These are phyloP conservation scores for Candida taoyuanica DNA, from an alignment of 805 yeast genomes.

Conservation along the genomic window DNA sequence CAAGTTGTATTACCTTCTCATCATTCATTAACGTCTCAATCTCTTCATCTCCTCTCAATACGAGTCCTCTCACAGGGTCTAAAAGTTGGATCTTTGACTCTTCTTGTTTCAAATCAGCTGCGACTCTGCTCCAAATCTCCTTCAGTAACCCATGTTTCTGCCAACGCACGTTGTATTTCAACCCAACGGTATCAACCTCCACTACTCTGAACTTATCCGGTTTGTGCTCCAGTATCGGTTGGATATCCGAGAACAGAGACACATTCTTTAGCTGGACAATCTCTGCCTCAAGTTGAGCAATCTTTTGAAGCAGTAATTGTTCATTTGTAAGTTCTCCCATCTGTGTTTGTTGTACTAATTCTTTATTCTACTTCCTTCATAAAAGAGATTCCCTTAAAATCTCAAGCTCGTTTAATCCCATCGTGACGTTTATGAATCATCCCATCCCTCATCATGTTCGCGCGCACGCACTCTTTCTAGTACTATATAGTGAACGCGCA, in stretches of 20 bases:
- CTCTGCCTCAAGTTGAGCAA: constrained; percentile 20
- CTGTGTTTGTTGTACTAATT: neutral
- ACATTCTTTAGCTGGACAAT: constrained; percentile 20
- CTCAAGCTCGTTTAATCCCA: too few species aligned
- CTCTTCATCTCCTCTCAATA: constrained; percentile 16
- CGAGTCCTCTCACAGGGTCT: constrained; percentile 18
- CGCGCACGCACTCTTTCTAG: too few species aligned
- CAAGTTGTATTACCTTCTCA: constrained; percentile 16
- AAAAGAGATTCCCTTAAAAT: too few species aligned
- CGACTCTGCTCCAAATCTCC: constrained; percentile 19
- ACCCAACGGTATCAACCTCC: constrained; percentile 18
- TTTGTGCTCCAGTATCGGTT: constrained; percentile 21
- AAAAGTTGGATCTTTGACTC: constrained; percentile 17
- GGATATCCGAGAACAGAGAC: constrained; percentile 25
- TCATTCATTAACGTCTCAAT: constrained; percentile 13
- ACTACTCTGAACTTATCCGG: constrained; percentile 16
- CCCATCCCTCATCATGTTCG: too few species aligned
- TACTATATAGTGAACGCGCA: too few species aligned
- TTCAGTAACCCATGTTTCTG: constrained; percentile 15
- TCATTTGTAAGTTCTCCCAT: constrained; percentile 2
- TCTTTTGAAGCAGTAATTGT: constrained; percentile 10
- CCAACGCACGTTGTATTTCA: constrained; percentile 17
- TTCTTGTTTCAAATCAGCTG: constrained; percentile 19
- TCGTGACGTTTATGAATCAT: too few species aligned
- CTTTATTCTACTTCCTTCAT: too few species aligned